Conservation (phyloP, 257 asterid species). For the Knoxia roxburghii region DNA sequence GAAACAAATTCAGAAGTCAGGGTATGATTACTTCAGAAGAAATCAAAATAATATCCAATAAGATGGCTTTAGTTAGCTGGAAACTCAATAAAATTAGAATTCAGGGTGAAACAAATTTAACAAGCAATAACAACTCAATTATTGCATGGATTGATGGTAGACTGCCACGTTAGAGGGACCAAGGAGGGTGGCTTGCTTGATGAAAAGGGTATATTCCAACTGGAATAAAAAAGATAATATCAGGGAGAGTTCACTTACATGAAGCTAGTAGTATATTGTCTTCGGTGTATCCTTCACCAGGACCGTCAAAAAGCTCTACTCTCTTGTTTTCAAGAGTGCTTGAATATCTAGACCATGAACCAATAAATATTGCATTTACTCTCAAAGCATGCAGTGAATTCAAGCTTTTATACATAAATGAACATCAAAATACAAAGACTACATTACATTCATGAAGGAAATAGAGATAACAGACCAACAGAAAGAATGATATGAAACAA, state of each 20-base stretch:
- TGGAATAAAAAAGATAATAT: background rate
- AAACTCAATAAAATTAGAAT: background rate
- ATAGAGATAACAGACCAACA: background rate
- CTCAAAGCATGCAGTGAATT: background rate
- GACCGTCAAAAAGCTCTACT: slow-evolving; percentile 93
- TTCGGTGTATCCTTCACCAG: slow-evolving; percentile 85
- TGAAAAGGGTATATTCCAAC: background rate
- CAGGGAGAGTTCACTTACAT: slow-evolving; percentile 29
- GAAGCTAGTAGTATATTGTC: slow-evolving; percentile 92
- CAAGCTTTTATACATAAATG: background rate
- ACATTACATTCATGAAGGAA: background rate
- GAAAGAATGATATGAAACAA: background rate
- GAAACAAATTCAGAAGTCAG: background rate
- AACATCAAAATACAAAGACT: background rate
- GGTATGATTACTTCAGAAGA: background rate
- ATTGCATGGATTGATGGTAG: background rate
- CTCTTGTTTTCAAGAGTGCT: slow-evolving; percentile 83
- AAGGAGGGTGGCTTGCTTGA: background rate
- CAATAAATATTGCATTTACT: slow-evolving; percentile 5
- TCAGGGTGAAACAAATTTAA: background rate
- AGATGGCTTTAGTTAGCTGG: background rate
- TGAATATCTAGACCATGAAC: slow-evolving; percentile 57
- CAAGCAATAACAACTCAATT: background rate
- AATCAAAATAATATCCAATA: background rate
- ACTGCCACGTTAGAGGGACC: background rate